Conservation (phyloP, 2,329 filamentous ascomycete species). For the Sphaerulina musiva region DNA sequence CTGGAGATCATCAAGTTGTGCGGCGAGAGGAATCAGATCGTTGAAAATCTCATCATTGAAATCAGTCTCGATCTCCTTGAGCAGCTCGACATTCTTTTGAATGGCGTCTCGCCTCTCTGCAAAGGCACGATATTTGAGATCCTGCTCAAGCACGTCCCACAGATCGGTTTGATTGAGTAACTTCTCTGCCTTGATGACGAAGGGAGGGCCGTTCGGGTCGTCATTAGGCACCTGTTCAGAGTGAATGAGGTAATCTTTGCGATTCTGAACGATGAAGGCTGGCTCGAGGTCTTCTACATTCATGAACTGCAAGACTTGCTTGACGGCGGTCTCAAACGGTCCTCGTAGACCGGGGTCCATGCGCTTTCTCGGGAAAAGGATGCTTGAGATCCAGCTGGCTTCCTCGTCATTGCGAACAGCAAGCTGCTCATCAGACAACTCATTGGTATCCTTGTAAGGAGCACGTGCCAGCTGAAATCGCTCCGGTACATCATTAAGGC, state of each 20-base stretch:
- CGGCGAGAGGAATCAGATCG: constrained; percentile 70
- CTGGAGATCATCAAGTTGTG: constrained; percentile 89
- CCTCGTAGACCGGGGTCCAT: constrained; percentile 64
- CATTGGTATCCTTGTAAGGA: constrained; percentile 68
- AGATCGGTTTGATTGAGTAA: constrained; percentile 86
- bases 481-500: constrained; percentile 82
- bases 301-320: constrained; percentile 91
- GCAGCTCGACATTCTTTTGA: constrained; percentile 67
- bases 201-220: constrained; percentile 65
- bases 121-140: constrained; percentile 89
- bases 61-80: constrained; percentile 53
- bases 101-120: constrained; percentile 86
- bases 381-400: constrained; percentile 80
- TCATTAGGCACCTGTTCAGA: constrained; percentile 64
- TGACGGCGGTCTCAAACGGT: constrained; percentile 80
- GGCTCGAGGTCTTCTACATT: constrained; percentile 92
- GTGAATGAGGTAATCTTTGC: constrained; percentile 95
- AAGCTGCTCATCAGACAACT: constrained; percentile 71
- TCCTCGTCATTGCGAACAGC: constrained; percentile 64
- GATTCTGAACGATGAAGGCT: constrained; percentile 95
- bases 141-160: constrained; percentile 90
- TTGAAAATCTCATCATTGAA: constrained; percentile 70
- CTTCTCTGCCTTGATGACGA: constrained; percentile 72
- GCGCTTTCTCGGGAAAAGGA: constrained; percentile 79
- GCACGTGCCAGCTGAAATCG: constrained; percentile 88